Percentiles rank a stretch among this genome's conserved stretches.
Conservation (phyloP, 2,329 filamentous ascomycete species). For the Camillea tinctor region DNA sequence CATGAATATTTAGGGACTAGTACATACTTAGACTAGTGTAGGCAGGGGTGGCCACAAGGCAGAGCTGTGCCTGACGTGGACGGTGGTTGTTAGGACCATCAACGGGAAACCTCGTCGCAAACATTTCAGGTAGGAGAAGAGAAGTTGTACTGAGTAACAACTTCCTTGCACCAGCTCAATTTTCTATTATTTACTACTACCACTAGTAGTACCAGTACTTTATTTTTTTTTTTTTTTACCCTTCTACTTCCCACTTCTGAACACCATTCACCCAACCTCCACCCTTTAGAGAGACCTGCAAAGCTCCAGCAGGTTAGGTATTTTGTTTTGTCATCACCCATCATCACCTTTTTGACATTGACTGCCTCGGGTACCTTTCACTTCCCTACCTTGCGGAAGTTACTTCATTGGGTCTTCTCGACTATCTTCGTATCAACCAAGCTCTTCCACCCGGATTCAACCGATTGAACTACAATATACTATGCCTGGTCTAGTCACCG, state of each 20-base stretch:
- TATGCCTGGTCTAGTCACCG: constrained; percentile 94
- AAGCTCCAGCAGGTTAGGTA: too few relatives aligned
- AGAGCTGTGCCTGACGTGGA: constrained; percentile 49
- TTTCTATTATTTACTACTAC: too few relatives aligned
- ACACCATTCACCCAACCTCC: neutral
- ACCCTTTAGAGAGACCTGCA: too few relatives aligned
- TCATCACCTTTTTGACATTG: neutral
- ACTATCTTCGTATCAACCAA: neutral
- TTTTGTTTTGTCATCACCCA: neutral
- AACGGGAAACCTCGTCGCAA: neutral
- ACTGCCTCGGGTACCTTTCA: neutral
- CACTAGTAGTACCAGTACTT: too few relatives aligned
- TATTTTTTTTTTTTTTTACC: too few relatives aligned
- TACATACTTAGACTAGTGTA: neutral
- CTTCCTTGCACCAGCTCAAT: too few relatives aligned
- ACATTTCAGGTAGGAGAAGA: neutral
- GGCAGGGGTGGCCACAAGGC: constrained; percentile 27
- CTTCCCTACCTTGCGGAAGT: too few relatives aligned
- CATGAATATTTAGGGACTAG: neutral
- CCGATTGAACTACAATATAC: constrained; percentile 24
- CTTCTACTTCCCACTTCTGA: neutral
- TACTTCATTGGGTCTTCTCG: neutral
- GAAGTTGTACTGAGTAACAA: too few relatives aligned
- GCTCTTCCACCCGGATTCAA: neutral
- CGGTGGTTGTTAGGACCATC: constrained; percentile 22